Base-by-base conservation (phyloP, 1,284 basidiomycete species). In the Cutaneotrichosporon sp. region DNA sequence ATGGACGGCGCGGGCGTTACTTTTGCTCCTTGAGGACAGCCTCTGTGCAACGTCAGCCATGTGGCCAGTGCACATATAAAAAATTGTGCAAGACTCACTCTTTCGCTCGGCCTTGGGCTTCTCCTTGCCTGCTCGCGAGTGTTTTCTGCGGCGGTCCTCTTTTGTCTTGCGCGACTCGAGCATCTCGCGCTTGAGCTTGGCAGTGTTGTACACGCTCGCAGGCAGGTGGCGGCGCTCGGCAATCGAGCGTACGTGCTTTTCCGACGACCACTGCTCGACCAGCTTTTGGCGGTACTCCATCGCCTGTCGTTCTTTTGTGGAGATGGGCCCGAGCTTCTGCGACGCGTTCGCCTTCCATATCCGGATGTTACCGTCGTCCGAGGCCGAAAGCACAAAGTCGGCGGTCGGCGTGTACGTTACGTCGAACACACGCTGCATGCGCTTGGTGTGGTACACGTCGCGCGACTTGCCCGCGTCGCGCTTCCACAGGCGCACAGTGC, bases 381-480 rank as follows among this genome's bases (percentile, higher is more conserved):
- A 96, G 8, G 92, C 96, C 3, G 88, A 86, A 8, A 98, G 76
- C 23, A 98, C 86, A 77, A 93, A 98, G 36, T 92, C 85, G 17
- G 93, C 86, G 59, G 98, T 96, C 18, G 85, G 84, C 0, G 90
- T 90, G 77, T 87, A 97, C 4, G 74, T 62, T 83, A 78, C 36
- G 84, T 86, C 40, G 56, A 72, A 73, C 26, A 72, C 68, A 9
- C 92, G 83, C 74, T 98, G 94, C 96, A 99, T 99, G 39, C 96
- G 88, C 77, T 97, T 97, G 21, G 91, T 94, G 76, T 98, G 94
- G 72, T 98, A 99, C 4, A 93, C 85, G 70, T 97, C 94, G 18
- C 89, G 84, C 3, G 82, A 81, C 52, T 84, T 84, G 3, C 92
- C 93, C 43, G 82, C 81, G 30, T 89, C 89, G 60, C 90, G 85